A percentile compares a stretch with the other conserved stretches of the same genome.
These are phyloP conservation scores for Prunella vulgaris DNA, from an alignment of 257 asterid genomes.

Conservation along the genomic window DNA sequence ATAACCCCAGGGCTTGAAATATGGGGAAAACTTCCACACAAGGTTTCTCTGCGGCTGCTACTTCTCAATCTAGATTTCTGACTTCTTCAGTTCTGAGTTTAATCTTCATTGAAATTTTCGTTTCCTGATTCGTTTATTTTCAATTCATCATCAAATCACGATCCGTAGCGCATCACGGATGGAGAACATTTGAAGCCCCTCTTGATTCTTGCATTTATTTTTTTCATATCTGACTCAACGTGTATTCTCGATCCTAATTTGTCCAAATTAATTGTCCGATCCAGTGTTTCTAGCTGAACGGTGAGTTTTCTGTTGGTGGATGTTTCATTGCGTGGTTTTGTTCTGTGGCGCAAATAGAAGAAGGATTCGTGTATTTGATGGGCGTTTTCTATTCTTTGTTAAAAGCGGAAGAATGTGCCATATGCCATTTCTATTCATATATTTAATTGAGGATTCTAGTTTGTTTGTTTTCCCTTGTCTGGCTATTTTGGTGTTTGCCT, in stretches of 20 bases:
- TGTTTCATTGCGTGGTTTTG: not conserved
- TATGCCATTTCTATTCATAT: not conserved
- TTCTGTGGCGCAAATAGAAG: not conserved
- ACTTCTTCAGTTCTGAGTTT: constrained; percentile 17
- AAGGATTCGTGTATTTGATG: constrained; percentile 5
- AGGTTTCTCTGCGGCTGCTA: constrained; percentile 19
- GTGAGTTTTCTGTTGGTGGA: constrained; percentile 5
- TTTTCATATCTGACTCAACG: constrained; percentile 11
- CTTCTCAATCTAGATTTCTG: constrained; percentile 9
- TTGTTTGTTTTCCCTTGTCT: not conserved
- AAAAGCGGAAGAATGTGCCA: not conserved
- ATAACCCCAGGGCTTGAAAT: constrained; percentile 9
- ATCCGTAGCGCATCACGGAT: not conserved
- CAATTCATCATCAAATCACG: not conserved
- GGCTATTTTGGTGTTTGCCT: not conserved
- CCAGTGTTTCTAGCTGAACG: constrained; percentile 3
- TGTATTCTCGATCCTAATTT: constrained; percentile 23
- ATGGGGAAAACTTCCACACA: constrained; percentile 14
- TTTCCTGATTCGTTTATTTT: not conserved
- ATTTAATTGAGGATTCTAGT: not conserved
- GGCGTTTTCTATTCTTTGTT: not conserved
- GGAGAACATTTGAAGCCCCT: not conserved
- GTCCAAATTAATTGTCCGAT: constrained; percentile 13
- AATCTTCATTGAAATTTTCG: not conserved
- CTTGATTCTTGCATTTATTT: constrained; percentile 5